Conservation (phyloP, 129 eudicot genomes). For the Centrapalus pauciflorus region DNA sequence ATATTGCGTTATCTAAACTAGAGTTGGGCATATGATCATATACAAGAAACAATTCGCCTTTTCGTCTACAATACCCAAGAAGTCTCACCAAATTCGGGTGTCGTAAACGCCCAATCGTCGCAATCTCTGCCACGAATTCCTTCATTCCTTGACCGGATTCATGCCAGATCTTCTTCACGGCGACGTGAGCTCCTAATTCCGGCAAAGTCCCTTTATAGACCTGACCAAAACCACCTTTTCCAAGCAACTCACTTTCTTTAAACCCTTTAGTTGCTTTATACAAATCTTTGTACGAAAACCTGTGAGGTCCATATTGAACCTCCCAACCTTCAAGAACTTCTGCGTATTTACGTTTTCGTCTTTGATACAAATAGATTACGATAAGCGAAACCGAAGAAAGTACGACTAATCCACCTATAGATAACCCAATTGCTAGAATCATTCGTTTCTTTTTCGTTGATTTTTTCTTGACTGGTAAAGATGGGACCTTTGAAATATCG, state of each 20-base stretch:
- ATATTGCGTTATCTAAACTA: slow-evolving; percentile 30
- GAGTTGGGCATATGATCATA: slow-evolving; percentile 42
- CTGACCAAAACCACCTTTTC: slow-evolving; percentile 50
- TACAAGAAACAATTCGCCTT: slow-evolving; percentile 35
- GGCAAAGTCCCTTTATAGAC: slow-evolving; percentile 42
- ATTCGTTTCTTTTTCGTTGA: slow-evolving; percentile 8
- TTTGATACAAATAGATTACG: slow-evolving; percentile 6
- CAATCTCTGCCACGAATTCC: slow-evolving; percentile 48
- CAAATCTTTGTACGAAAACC: slow-evolving; percentile 40
- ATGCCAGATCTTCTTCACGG: slow-evolving; percentile 48
- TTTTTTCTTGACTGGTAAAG: slow-evolving; percentile 23
- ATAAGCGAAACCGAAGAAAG: not conserved
- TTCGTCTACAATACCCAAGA: slow-evolving; percentile 41
- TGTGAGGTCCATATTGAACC: slow-evolving; percentile 41
- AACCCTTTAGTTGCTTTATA: slow-evolving; percentile 52
- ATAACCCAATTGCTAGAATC: slow-evolving; percentile 21
- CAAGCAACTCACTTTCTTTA: slow-evolving; percentile 34
- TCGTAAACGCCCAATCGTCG: slow-evolving; percentile 39
- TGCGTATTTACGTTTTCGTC: slow-evolving; percentile 26
- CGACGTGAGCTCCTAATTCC: slow-evolving; percentile 21
- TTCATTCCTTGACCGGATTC: slow-evolving; percentile 50
- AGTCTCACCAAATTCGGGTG: slow-evolving; percentile 44
- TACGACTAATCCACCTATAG: slow-evolving; percentile 14
- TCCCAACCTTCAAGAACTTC: slow-evolving; percentile 56
- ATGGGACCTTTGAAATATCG: slow-evolving; percentile 35